phyloP scores from a whole-genome alignment of 2,329 filamentous ascomycete species.

The Arachnomyces sp. region DNA sequence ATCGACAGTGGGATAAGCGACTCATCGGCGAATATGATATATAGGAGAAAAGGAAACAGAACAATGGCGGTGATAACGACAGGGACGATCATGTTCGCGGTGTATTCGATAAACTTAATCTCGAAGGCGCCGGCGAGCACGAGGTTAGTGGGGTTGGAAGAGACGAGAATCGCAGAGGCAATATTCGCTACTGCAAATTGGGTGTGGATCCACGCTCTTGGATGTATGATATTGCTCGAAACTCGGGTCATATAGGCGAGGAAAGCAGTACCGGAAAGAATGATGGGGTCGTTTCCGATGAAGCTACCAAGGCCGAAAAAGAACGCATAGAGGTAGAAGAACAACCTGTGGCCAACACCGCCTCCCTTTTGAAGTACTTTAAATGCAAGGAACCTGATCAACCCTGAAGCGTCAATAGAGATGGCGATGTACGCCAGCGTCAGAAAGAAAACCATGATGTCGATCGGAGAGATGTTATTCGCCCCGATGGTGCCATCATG shows the following conservation, averaged over 20 bases:
- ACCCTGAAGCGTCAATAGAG: conserved; percentile 65
- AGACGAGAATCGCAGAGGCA: conserved; percentile 65
- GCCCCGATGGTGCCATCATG: conserved; percentile 59
- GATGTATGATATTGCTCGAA: conserved; percentile 62
- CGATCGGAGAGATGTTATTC: conserved; percentile 58
- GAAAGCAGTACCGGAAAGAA: conserved; percentile 65
- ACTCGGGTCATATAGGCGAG: conserved; percentile 70
- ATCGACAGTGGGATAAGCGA: conserved; percentile 57
- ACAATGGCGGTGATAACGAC: conserved; percentile 59
- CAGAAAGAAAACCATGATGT: conserved; percentile 69
- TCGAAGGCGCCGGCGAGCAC: conserved; percentile 64
- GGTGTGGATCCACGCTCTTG: conserved; percentile 63
- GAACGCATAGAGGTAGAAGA: conserved; percentile 65
- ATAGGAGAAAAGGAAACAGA: conserved; percentile 61
- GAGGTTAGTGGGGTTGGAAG: conserved; percentile 69
- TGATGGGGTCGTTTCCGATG: conserved; percentile 68
- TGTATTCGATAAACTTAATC: conserved; percentile 65
- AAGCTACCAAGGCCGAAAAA: conserved; percentile 60
- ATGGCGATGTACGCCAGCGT: conserved; percentile 69
- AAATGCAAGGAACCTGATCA: conserved; percentile 63
- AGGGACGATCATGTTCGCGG: conserved; percentile 68
- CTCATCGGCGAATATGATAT: conserved; percentile 58
- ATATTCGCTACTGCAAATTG: conserved; percentile 68
- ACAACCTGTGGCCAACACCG: conserved; percentile 57
- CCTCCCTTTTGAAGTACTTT: conserved; percentile 61